Percentiles rank a stretch among this genome's conserved stretches.
Evolutionary conservation across 2,329 filamentous ascomycete genomes (phyloP).

Genomic region (Cryoendolithus antarcticus): DNA sequence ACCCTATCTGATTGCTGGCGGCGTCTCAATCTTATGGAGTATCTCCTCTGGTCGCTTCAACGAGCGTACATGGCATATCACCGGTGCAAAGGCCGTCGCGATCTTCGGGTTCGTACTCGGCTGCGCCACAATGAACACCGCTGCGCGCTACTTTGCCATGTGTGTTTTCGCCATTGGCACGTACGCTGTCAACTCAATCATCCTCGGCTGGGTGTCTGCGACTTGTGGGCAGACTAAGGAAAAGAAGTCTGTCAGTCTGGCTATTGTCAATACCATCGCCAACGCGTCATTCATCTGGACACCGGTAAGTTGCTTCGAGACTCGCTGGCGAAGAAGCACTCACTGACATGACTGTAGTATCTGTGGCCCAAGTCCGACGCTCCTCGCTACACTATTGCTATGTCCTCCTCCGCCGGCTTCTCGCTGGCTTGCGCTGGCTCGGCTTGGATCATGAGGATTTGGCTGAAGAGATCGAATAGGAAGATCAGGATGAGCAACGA

Average conservation of each 20-base stretch:
- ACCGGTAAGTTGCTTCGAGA: constrained; percentile 29
- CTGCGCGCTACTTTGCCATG: constrained; percentile 16
- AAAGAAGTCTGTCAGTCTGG: constrained; percentile 36
- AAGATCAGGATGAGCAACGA: constrained; percentile 21
- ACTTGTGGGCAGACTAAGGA: constrained; percentile 26
- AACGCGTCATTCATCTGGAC: constrained; percentile 34
- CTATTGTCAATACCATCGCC: constrained; percentile 38
- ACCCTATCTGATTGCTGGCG: constrained; percentile 15
- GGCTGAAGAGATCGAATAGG: constrained; percentile 32
- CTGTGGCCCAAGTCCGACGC: constrained; percentile 20
- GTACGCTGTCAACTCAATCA: constrained; percentile 25
- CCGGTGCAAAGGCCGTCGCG: constrained; percentile 1
- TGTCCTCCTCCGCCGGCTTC: constrained; percentile 29
- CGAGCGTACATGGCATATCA: constrained; percentile 27
- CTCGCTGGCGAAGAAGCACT: constrained; percentile 33
- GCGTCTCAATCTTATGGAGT: constrained; percentile 20
- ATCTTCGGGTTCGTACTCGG: constrained; percentile 4
- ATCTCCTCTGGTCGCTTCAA: constrained; percentile 27
- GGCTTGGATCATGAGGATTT: constrained; percentile 32
- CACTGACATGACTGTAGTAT: constrained; percentile 12
- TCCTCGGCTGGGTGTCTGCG: constrained; percentile 26
- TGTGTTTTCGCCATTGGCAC: constrained; percentile 24
- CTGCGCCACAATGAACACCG: constrained; percentile 2
- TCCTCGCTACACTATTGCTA: constrained; percentile 6
- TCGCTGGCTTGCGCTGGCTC: constrained; percentile 32